Evolutionary conservation across 306 rosid genomes (phyloP), one percentile per base, ranked within the genome.

Genomic region (Begonia masoniana): DNA sequence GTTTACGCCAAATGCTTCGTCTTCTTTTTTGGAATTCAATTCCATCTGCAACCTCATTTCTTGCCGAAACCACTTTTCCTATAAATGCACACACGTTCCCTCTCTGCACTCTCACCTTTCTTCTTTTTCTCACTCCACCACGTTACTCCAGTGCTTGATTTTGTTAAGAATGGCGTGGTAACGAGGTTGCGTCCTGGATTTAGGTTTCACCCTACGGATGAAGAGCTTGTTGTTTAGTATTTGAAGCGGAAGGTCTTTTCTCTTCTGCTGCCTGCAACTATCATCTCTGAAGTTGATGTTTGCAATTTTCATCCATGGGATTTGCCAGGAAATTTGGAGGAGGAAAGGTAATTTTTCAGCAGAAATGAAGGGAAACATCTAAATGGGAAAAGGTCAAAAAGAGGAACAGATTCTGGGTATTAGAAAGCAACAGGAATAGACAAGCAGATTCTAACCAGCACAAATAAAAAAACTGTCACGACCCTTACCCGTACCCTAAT

Each of bases 191-290:
- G 95, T 16, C 86, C 95, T 0, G 97, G 93, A 36, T 88, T 88
- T 64, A 71, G 93, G 55, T 88, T 88, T 67, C 82, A 80, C 57
- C 95, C 93, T 4, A 74, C 97, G 23, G 97, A 88, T 61, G 84
- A 84, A 39, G 97, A 88, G 62, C 97, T 88, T 70, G 64, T 88
- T 55, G 80, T 79, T 63, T 79, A 88, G 59, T 84, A 88, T 77
- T 58, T 88, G 63, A 68, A 64, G 45, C 79, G 72, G 55, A 82
- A 68, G 64, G 74, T 72, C 66, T 61, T 69, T 14, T 88, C 88
- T 11, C 60, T 56, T 15, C 88, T 95, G 23, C 72, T 84, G 55
- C 95, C 97, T 3, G 93, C 88, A 0, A 60, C 61, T 7, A 65
- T 59, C 63, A 78, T 84, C 31, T 78, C 84, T 12, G 95, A 88